Evolutionary conservation across 1,139 yeast species (phyloP).

Genomic region (Yamadazyma siamensis): DNA sequence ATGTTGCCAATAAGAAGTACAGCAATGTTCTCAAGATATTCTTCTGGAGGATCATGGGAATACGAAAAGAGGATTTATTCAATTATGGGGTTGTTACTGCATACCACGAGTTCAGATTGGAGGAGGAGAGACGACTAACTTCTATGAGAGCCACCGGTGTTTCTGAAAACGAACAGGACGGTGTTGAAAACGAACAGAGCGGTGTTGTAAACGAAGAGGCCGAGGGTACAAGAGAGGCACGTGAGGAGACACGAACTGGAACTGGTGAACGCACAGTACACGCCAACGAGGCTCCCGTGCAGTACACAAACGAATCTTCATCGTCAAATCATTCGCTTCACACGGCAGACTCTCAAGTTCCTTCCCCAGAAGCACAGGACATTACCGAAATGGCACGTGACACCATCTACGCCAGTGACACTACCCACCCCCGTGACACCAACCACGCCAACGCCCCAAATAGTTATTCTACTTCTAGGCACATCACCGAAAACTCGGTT

Average conservation of each 20-base stretch:
- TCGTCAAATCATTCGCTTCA: not conserved
- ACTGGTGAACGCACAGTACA: no score
- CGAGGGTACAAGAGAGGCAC: no score
- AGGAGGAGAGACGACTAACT: conserved; percentile 10
- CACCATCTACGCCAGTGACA: not conserved
- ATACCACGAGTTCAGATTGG: conserved; percentile 22
- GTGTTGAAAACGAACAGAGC: no score
- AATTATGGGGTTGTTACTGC: conserved; percentile 49
- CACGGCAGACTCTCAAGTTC: not conserved
- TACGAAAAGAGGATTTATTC: conserved; percentile 42
- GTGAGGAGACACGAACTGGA: not conserved
- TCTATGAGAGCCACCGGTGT: conserved; percentile 1
- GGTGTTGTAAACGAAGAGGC: no score
- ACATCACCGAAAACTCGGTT: no score
- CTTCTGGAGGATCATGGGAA: conserved; percentile 58
- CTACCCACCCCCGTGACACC: not conserved
- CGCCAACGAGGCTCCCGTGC: no score
- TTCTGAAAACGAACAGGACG: no score
- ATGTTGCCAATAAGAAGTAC: conserved; percentile 33
- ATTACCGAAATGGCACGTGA: not conserved
- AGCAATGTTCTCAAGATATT: conserved; percentile 31
- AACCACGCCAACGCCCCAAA: no score
- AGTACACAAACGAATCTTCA: no score
- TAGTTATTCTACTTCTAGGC: no score
- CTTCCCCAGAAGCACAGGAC: not conserved